Evolutionary conservation across 2,329 filamentous ascomycete genomes (phyloP), one percentile per base, ranked within the genome.

Genomic region (Falciphora oryzae): DNA sequence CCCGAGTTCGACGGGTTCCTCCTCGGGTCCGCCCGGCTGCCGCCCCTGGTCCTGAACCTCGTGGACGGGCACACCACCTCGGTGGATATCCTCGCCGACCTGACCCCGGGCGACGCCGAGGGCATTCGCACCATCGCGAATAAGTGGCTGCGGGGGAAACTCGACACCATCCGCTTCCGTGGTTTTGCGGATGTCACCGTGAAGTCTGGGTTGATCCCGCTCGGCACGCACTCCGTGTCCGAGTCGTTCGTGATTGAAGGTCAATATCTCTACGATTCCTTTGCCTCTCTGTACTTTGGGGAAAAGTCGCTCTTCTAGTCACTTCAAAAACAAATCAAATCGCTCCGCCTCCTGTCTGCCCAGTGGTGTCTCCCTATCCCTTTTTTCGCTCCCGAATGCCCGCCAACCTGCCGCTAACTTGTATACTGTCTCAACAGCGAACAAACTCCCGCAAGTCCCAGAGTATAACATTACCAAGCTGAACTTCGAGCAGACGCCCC

Each of bases 201-300:
- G 65, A 92, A 88, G 74, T 91, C 93, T 60, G 94, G 95, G 29
- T 77, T 96, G 62, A 79, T 98, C 66, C 85, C 85, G 59, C 81
- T 98, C 28, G 93, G 94, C 68, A 89, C 85, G 64, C 92, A 97
- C 74, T 78, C 81, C 32, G 78, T 99, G 66, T 85, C 86, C 63
- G 87, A 97, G 74, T 87, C 88, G 32, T 76, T 97, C 72, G 81
- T 89, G 67, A 89, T 98, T 78, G 86, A 93, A 89, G 90, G 92
- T 95, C 83, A 85, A 89, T 85, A 80, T 77, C 83, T 88, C 85
- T 88, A 89, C 75, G 80, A 80, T 72, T 83, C 82, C 75, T 85
- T 85, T 79, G 81, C 85, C 65, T 80, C 85, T 59, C 71, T 87
- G 69, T 88, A 85, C 68, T 81, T 88, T 72, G 85, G 86, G 70